phyloP scores from a whole-genome alignment of 2,329 filamentous ascomycete genomes.

The Alternaria sp. region DNA sequence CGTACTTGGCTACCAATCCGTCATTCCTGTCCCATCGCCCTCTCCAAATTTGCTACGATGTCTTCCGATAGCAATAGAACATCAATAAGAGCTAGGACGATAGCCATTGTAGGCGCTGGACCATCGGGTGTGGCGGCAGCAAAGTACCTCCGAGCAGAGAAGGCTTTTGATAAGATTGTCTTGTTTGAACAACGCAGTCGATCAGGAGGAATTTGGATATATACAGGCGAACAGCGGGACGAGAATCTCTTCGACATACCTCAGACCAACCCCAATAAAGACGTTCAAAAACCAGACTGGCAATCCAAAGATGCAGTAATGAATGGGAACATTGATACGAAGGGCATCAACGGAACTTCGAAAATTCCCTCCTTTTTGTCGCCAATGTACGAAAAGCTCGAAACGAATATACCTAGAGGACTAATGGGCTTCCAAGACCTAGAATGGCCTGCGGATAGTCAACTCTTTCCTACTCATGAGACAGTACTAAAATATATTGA shows the following conservation, averaged over 20 bases:
- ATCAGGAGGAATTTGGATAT: constrained; percentile 87
- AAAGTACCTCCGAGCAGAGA: constrained; percentile 77
- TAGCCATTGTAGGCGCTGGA: constrained; percentile 85
- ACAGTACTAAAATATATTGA: constrained; percentile 77
- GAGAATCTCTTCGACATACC: constrained; percentile 63
- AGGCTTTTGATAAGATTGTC: constrained; percentile 70
- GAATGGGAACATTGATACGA: not conserved
- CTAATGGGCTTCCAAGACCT: constrained; percentile 82
- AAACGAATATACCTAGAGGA: constrained; percentile 84
- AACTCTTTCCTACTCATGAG: constrained; percentile 76
- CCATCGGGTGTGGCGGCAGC: constrained; percentile 79
- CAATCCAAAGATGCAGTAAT: constrained; percentile 4
- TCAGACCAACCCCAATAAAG: constrained; percentile 67
- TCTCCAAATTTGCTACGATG: not conserved
- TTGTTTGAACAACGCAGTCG: constrained; percentile 81
- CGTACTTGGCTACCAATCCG: not conserved
- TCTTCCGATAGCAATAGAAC: constrained; percentile 16
- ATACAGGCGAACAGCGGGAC: constrained; percentile 62
- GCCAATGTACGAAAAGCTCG: constrained; percentile 79
- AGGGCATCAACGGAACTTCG: not conserved
- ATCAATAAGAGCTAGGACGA: constrained; percentile 56
- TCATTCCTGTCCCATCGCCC: not conserved
- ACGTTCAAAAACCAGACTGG: constrained; percentile 69
- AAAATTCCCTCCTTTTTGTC: constrained; percentile 72
- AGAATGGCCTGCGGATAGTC: constrained; percentile 66